These are phyloP conservation scores for Austroboletus novae-zelandiae DNA, from an alignment of 1,284 basidiomycete species.

Conservation along the genomic window DNA sequence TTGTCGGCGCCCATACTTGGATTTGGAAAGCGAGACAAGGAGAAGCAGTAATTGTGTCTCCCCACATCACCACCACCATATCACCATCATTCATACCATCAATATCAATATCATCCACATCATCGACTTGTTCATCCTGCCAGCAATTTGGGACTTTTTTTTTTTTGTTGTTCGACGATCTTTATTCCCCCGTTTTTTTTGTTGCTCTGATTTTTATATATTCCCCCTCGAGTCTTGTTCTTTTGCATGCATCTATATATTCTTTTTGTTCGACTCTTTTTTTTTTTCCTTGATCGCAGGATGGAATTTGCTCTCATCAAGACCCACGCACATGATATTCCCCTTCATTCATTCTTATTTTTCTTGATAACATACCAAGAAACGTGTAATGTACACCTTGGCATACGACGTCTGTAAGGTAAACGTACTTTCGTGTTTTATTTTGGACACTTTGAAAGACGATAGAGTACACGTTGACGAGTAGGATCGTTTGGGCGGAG, in stretches of 20 bases:
- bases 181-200: no score
- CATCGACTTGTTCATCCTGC: no score
- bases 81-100: no score
- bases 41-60: conserved; percentile 18
- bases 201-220: no score
- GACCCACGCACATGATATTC: conserved; percentile 15
- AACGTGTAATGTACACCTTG: conserved; percentile 24
- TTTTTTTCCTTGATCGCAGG: conserved; percentile 5
- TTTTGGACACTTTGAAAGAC: no score
- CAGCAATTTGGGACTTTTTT: no score
- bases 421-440: conserved; percentile 10
- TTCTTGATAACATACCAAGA: conserved; percentile 20
- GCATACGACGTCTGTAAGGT: conserved; percentile 18
- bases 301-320: conserved; percentile 12
- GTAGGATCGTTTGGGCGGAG: background rate
- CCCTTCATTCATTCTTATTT: conserved; percentile 4
- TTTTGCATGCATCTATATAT: no score
- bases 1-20: conserved; percentile 59
- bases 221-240: no score
- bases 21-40: conserved; percentile 51
- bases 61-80: no score
- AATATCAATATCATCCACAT: no score
- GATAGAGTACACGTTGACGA: background rate
- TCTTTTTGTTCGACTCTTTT: background rate
- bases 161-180: no score